Evolutionary conservation across 2,329 filamentous ascomycete species (phyloP), one percentile per base, ranked within the genome.

Genomic region (Ilyonectria sp.): DNA sequence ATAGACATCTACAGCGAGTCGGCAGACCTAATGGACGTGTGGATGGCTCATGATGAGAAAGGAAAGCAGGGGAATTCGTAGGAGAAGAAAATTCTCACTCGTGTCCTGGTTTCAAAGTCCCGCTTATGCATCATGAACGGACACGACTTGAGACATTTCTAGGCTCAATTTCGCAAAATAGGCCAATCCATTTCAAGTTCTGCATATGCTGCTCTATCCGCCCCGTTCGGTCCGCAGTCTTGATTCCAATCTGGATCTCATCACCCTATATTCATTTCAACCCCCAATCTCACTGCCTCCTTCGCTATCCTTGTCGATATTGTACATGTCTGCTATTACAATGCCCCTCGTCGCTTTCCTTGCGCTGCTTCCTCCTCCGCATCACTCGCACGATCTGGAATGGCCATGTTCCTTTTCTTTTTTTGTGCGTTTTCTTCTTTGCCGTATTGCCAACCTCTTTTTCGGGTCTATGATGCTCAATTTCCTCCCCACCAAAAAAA

Each of bases 381-480:
- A 43, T 62, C 64, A 43, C 46, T 61, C 47, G 50, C 50, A 53
- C 50, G 50, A 13, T 61, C 60, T 65, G 46, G 43, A 64, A 56
- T 57, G 46, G 54, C 61, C 58, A 44, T 40, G 54, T 54, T 56
- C 50, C 54, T 67, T 43, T 64, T 56, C 21, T 69, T 56, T 52
- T 62, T 66, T 67, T 61, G 47, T 56, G 55, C 55, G 50, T 74
- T 70, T 71, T 72, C 63, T 23, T 71, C 54, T 70, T 72, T 67
- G 68, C 58, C 47, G 58, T 70, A 49, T 58, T 57, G 53, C 55
- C 67, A 70, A 68, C 69, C 65, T 72, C 69, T 69, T 75, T 71
- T 71, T 69, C 65, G 72, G 63, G 65, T 77, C 76, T 78, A 78
- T 77, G 67, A 74, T 78, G 75, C 71, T 74, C 46, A 65, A 69